A percentile compares a stretch with the other conserved stretches of the same genome.
Conservation (phyloP, 352 stramenopile genomes). For the Globisporangium cystogenes region DNA sequence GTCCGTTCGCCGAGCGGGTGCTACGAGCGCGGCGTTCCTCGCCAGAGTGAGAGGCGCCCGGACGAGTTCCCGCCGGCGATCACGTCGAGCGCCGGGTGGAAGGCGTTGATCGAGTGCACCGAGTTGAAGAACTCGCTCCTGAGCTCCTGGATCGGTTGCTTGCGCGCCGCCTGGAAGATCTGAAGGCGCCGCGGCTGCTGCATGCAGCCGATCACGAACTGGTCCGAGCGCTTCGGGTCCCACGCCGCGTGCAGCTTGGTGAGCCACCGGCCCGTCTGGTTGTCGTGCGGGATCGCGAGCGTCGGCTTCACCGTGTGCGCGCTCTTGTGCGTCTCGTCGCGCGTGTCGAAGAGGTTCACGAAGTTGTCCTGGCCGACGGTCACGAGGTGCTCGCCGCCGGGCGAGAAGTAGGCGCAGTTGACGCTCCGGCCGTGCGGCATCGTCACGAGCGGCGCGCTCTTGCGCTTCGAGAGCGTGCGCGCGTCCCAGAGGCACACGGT, state of each 20-base stretch:
- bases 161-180: constrained; percentile 68
- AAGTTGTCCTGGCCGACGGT: constrained; percentile 83
- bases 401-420: constrained; percentile 87
- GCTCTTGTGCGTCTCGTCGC: constrained; percentile 22
- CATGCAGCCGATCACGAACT: constrained; percentile 83
- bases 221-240: constrained; percentile 66
- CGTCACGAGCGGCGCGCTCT: constrained; percentile 38
- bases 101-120: constrained; percentile 85
- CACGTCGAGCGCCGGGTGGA: constrained; percentile 66
- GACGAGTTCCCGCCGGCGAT: constrained; percentile 80
- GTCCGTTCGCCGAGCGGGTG: no score
- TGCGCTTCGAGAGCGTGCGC: constrained; percentile 39
- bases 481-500: constrained; percentile 81
- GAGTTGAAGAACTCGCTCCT: constrained; percentile 65
- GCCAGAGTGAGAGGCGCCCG: constrained; percentile 58
- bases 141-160: constrained; percentile 66
- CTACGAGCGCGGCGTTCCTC: constrained; percentile 3
- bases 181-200: constrained; percentile 74
- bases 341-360: constrained; percentile 66
- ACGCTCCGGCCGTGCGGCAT: constrained; percentile 72
- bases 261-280: constrained; percentile 82
- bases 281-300: constrained; percentile 75
- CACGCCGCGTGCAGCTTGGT: constrained; percentile 81
- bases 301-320: constrained; percentile 20
- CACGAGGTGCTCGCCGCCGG: constrained; percentile 58